Conservation (phyloP, 495 filamentous ascomycete genomes). For the Schizothecium vesticola region DNA sequence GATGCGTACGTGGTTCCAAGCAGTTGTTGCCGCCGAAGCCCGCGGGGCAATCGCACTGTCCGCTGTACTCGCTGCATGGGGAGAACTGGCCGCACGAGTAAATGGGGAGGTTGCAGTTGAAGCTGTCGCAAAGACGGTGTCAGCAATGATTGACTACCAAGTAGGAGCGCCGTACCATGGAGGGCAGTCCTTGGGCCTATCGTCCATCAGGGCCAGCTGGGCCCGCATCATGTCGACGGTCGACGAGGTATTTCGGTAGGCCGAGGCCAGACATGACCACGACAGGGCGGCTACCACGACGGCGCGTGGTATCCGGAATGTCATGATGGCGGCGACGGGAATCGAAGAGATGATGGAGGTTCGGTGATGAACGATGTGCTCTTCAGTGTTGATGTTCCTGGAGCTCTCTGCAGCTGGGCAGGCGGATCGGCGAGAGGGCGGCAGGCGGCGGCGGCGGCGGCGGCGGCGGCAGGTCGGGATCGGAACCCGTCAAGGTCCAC, state of each 20-base stretch:
- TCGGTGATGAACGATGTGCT: neutral
- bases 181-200: conserved; percentile 55
- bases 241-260: conserved; percentile 40
- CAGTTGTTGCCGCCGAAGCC: conserved; percentile 95
- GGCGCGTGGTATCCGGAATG: conserved; percentile 27
- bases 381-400: neutral
- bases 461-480: neutral
- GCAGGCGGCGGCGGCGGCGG: conserved; percentile 4
- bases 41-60: conserved; percentile 84
- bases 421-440: conserved; percentile 12
- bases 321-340: conserved; percentile 30
- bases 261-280: conserved; percentile 37
- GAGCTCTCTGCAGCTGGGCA: conserved; percentile 9
- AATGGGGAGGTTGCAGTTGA: conserved; percentile 93
- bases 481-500: neutral
- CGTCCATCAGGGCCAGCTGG: conserved; percentile 46
- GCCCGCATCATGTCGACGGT: conserved; percentile 47
- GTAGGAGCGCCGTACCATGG: conserved; percentile 49
- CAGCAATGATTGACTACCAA: conserved; percentile 14
- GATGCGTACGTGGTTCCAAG: conserved; percentile 59
- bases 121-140: conserved; percentile 45
- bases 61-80: conserved; percentile 76
- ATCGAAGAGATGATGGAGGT: neutral
- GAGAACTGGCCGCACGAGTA: conserved; percentile 88
- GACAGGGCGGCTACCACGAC: conserved; percentile 35